Conservation (phyloP, 2,329 filamentous ascomycete genomes). For the Albifimbria verrucaria region DNA sequence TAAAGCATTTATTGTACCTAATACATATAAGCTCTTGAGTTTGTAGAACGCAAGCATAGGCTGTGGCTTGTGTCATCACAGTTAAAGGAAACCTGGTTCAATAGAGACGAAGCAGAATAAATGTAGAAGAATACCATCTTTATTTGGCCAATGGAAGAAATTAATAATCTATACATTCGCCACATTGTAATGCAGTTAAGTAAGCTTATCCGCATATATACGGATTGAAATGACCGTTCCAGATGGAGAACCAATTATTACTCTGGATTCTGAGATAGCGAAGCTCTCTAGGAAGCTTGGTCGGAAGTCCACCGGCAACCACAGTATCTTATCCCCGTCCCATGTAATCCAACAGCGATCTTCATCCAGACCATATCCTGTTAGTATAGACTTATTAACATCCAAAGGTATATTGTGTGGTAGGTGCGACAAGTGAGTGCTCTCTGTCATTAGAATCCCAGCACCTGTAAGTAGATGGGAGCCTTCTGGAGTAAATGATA, state of each 20-base stretch:
- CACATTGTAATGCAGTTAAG: too few species aligned
- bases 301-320: background rate
- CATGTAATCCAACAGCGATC: conserved; percentile 1
- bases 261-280: background rate
- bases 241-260: background rate
- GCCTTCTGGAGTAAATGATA: too few species aligned
- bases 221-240: background rate
- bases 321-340: background rate
- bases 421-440: background rate
- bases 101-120: background rate
- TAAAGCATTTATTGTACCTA: too few species aligned
- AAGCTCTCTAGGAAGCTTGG: background rate
- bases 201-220: background rate
- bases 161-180: background rate
- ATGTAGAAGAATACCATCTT: background rate
- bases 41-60: too few species aligned
- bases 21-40: too few species aligned
- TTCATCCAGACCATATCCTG: background rate
- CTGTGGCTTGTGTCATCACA: too few species aligned
- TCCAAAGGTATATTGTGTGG: background rate
- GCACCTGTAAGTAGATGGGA: too few species aligned
- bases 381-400: background rate
- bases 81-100: too few species aligned
- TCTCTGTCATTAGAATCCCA: too few species aligned
- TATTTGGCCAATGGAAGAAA: background rate